Evolutionary conservation across 352 stramenopile genomes (phyloP).

Genomic region (Pelagophyceae sp.): DNA sequence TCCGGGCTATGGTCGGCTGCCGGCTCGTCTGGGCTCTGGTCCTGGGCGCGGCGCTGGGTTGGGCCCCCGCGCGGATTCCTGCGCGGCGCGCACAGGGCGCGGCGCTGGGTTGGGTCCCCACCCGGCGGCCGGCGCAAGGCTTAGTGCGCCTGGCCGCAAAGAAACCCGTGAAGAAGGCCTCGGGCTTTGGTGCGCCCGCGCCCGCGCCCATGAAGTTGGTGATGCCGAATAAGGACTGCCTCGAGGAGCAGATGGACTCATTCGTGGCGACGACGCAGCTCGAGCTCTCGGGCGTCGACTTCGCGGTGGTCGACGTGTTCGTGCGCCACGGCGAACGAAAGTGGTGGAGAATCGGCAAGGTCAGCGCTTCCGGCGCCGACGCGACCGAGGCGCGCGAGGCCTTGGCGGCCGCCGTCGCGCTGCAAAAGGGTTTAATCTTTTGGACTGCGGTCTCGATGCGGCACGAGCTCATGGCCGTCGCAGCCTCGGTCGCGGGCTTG

Average conservation of each 20-base stretch:
- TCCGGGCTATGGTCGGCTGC: no score
- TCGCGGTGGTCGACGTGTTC: conserved; percentile 33
- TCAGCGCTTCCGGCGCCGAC: conserved; percentile 18
- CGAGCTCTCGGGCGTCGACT: conserved; percentile 32
- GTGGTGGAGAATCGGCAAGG: conserved; percentile 37
- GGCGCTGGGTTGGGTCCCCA: no score
- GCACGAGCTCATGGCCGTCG: conserved; percentile 27
- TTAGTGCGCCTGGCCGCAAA: no score
- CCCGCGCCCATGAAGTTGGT: not conserved
- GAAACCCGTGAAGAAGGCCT: not conserved
- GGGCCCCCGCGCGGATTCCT: no score
- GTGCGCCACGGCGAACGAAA: conserved; percentile 25
- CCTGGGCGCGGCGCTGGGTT: no score
- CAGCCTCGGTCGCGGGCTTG: conserved; percentile 19
- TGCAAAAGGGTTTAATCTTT: conserved; percentile 37
- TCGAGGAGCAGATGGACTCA: conserved; percentile 34
- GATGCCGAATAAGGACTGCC: conserved; percentile 29
- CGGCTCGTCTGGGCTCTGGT: no score
- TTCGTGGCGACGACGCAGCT: conserved; percentile 35
- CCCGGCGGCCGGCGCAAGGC: no score
- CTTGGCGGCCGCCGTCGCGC: conserved; percentile 25
- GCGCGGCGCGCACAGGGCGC: no score
- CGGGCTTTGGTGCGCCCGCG: not conserved
- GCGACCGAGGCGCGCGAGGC: no score
- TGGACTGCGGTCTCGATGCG: conserved; percentile 36